Evolutionary conservation across 169 alveolate genomes (phyloP), one percentile per base, ranked within the genome.

Genomic region (Cryptosporidium canis): DNA sequence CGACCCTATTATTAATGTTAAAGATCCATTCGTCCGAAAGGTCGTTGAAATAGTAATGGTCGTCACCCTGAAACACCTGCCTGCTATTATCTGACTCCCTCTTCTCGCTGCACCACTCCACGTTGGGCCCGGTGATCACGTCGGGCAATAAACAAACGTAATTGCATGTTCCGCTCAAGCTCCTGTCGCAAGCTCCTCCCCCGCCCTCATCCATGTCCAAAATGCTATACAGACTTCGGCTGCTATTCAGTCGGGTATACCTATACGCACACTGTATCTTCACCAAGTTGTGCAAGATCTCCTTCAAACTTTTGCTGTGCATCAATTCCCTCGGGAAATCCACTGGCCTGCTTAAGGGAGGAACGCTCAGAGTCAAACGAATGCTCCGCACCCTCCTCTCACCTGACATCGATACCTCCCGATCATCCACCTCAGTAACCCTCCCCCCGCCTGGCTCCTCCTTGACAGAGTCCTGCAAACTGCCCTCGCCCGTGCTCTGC

Each of bases 11-110:
- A 70, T 70, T 70, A 31, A 70, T 70, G 33, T 70, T 70, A 70
- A 70, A 77, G 27, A 58, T 77, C 70, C 87, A 77, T 39, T 77
- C 71, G 0, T 77, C 87, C n/a, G 71, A 41, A 8, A 37, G 24
- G 18, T 41, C 72, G 61, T 58, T 58, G n/a, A 24, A 55, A 44
- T 55, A 21, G 24, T 77, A 58, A 51, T n/a, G 24, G 12, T 16
- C n/a, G 1, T 24, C 44, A 61, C 31, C 68, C 68, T 35, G 24
- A 35, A 9, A 61, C 9, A 61, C 31, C 45, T 29, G 18, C 11
- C 24, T 44, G 11, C 16, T 35, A 31, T 39, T 66, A 24, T 58
- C 63, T 39, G 39, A 33, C 11, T 56, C 66, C 1, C 16, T 4
- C 27, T 31, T 21, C 55, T 3, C 24, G 27, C 37, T 41, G 8